These are phyloP conservation scores for Trametes pubescens DNA, from an alignment of 1,284 basidiomycete species.

Conservation along the genomic window DNA sequence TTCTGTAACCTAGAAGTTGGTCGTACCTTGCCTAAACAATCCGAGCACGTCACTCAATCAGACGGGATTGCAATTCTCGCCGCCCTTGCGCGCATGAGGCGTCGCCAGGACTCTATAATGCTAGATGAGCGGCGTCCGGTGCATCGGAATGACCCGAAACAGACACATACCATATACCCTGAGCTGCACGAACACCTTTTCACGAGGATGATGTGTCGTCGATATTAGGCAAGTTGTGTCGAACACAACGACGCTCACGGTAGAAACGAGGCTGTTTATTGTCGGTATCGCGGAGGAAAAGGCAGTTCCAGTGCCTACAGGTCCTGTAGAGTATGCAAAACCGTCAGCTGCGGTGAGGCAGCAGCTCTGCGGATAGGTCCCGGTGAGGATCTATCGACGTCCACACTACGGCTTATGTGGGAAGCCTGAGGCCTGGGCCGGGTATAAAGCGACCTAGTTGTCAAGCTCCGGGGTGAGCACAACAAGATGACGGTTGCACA, in stretches of 20 bases:
- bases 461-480: neutral
- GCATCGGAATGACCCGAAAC: neutral
- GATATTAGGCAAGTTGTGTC: neutral
- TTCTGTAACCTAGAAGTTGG: neutral
- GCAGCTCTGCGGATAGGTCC: neutral
- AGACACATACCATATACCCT: neutral
- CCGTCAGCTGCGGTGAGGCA: neutral
- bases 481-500: neutral
- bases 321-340: neutral
- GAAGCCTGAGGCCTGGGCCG: neutral
- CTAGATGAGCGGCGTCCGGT: neutral
- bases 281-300: neutral
- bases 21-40: neutral
- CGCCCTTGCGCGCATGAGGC: constrained; percentile 1
- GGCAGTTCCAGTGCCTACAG: neutral
- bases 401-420: constrained; percentile 8
- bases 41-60: no score
- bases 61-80: neutral
- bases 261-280: neutral
- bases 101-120: neutral
- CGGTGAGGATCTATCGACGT: constrained; percentile 2
- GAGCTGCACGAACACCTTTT: neutral
- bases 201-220: neutral
- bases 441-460: neutral
- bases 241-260: neutral